Conservation (phyloP, 73 alveolate genomes). For the Paramecium octaurelia region DNA sequence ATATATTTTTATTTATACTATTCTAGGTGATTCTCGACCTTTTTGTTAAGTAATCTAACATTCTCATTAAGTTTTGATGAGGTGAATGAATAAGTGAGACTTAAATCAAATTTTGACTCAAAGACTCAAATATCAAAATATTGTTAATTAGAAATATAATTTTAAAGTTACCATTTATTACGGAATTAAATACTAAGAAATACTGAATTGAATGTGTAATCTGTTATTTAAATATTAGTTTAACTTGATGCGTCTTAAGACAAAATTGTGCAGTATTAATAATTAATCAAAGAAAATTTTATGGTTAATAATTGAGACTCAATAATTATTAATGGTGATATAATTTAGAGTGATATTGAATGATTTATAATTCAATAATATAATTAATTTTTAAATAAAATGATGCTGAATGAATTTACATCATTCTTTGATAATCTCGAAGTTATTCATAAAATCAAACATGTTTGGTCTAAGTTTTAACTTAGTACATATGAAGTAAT, state of each 20-base stretch:
- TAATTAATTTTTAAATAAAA: background rate
- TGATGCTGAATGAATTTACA: background rate
- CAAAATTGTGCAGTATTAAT: background rate
- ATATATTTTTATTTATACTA: no score
- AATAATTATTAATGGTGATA: background rate
- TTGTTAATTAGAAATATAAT: no score
- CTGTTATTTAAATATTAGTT: background rate
- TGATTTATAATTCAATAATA: background rate
- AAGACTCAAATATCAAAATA: background rate
- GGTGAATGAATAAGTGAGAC: background rate
- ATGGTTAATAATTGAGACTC: background rate
- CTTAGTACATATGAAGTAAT: background rate
- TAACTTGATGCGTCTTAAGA: background rate
- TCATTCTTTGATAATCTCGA: constrained; percentile 38
- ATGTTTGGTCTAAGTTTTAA: background rate
- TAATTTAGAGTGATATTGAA: background rate
- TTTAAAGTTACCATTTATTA: background rate
- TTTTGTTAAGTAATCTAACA: background rate
- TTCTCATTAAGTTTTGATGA: background rate
- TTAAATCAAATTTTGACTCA: background rate
- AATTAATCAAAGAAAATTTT: background rate
- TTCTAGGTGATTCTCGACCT: background rate
- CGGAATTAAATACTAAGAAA: background rate
- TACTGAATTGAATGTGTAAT: background rate
- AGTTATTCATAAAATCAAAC: background rate